Evolutionary conservation across 176 grass and related monocot genomes (phyloP), one percentile per base, ranked within the genome.

Genomic region (Zea mays): DNA sequence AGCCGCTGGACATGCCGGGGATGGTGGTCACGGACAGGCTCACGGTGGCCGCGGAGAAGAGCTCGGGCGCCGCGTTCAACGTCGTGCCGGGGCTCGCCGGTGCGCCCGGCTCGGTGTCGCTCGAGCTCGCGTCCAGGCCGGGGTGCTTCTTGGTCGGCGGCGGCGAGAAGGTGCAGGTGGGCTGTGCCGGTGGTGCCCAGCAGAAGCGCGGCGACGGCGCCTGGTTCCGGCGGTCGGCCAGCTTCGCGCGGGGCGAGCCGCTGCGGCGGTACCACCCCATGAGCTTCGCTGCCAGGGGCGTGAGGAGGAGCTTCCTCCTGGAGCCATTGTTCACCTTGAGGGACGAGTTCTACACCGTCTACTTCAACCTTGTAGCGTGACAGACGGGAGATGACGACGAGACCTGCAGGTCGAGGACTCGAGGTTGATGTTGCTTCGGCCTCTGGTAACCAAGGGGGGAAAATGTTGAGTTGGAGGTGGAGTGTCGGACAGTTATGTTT

Each of bases 291-390:
- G 96, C 88, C 4, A 89, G 47, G 59, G 96, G 96, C 2, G 51
- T 62, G 49, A 69, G 77, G 85, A 90, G 86, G 81, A 73, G 52
- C 77, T 99, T 99, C 67, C 62, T 95, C 69, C 75, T 99, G 40
- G 87, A 99, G 78, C 96, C 92, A 44, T 67, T 95, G 81, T 73
- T 95, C 77, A 90, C 92, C 62, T 37, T 99, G 90, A 85, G 70
- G 43, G 96, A 99, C 47, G 96, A 99, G 36, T 90, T 87, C 63
- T 99, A 99, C 65, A 93, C 90, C 17, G 38, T 95, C 42, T 95
- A 93, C 78, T 99, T 99, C 86, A 90, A 99, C 80, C 67, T 95
- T n/a, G 78, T 72, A 33, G 67, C 83, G 7, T 93, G 76, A 93
- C 3, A 63, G 66, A 45, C 90, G 11, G 72, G 81, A 14, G 49